phyloP scores from a whole-genome alignment of 2,329 filamentous ascomycete genomes.

The Simplicillium aogashimaense region DNA sequence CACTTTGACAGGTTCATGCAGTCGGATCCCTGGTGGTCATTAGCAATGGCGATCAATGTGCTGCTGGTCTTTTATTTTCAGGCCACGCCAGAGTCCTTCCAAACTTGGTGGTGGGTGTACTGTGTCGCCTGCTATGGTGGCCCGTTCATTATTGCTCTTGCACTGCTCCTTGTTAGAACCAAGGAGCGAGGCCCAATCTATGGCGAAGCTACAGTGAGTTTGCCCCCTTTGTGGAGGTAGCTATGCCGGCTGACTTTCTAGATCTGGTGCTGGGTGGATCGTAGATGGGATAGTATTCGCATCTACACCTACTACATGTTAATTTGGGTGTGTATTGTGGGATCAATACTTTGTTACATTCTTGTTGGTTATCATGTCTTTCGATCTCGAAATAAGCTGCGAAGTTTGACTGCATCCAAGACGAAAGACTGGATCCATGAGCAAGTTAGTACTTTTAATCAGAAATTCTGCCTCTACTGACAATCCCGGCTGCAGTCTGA shows the following conservation, averaged over 20 bases:
- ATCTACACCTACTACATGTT: slow-evolving; percentile 54
- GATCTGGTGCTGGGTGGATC: slow-evolving; percentile 55
- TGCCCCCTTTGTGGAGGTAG: neutral
- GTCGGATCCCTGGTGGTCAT: slow-evolving; percentile 66
- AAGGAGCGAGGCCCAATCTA: slow-evolving; percentile 32
- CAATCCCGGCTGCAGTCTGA: slow-evolving; percentile 1
- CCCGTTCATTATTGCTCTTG: slow-evolving; percentile 57
- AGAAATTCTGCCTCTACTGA: too few relatives aligned
- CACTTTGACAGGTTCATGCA: slow-evolving; percentile 56
- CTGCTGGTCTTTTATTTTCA: slow-evolving; percentile 57
- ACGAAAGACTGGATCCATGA: slow-evolving; percentile 14
- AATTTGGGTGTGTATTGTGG: slow-evolving; percentile 48
- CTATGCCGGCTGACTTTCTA: slow-evolving; percentile 13
- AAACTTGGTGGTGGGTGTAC: slow-evolving; percentile 64
- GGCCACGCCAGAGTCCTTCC: slow-evolving; percentile 56
- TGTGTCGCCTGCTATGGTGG: slow-evolving; percentile 61
- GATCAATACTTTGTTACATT: slow-evolving; percentile 44
- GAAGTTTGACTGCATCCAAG: slow-evolving; percentile 36
- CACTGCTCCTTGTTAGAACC: slow-evolving; percentile 48
- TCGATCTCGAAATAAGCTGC: slow-evolving; percentile 43
- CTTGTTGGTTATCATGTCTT: slow-evolving; percentile 52
- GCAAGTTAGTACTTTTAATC: slow-evolving; percentile 17
- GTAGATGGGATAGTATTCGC: slow-evolving; percentile 42
- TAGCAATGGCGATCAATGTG: slow-evolving; percentile 77
- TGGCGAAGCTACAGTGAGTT: slow-evolving; percentile 46